phyloP scores from a whole-genome alignment of 371 early-diverging fungal species.

The Lichtheimia ramosa region DNA sequence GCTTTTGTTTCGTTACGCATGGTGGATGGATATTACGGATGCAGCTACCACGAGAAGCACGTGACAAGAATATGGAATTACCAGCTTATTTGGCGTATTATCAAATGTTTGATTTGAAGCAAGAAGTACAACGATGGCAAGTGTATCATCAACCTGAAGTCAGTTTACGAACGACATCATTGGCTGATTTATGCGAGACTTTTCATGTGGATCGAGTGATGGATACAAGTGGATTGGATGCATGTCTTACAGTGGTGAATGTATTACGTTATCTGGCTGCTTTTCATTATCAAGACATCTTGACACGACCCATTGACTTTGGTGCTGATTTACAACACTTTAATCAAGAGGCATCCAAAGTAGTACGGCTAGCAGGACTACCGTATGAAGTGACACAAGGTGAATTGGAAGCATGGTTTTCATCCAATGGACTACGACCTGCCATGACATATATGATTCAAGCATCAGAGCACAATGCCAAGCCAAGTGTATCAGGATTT shows the following conservation, averaged over 20 bases:
- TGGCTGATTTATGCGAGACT: conserved; percentile 64
- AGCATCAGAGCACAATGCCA: conserved; percentile 39
- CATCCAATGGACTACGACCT: conserved; percentile 57
- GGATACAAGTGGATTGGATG: conserved; percentile 61
- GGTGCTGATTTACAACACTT: conserved; percentile 67
- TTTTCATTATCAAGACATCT: conserved; percentile 59
- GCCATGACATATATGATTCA: conserved; percentile 59
- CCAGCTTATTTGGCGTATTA: conserved; percentile 60
- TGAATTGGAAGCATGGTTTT: conserved; percentile 69
- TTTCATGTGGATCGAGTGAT: conserved; percentile 49
- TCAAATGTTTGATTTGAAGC: conserved; percentile 74
- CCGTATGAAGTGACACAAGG: conserved; percentile 66
- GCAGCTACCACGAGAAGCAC: conserved; percentile 69
- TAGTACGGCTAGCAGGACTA: conserved; percentile 64
- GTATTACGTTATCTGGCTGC: conserved; percentile 55
- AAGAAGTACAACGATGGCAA: conserved; percentile 69
- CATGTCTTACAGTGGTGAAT: conserved; percentile 61
- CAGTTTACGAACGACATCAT: conserved; percentile 55
- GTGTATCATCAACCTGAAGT: conserved; percentile 69
- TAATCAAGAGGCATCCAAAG: conserved; percentile 63
- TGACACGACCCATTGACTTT: conserved; percentile 68
- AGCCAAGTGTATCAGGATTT: conserved; percentile 65
- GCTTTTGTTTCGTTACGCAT: conserved; percentile 77
- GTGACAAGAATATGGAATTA: conserved; percentile 65
- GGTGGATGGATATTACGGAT: conserved; percentile 77